These are phyloP conservation scores for Cadophora sp. DNA, from an alignment of 2,329 filamentous ascomycete genomes.

Conservation along the genomic window DNA sequence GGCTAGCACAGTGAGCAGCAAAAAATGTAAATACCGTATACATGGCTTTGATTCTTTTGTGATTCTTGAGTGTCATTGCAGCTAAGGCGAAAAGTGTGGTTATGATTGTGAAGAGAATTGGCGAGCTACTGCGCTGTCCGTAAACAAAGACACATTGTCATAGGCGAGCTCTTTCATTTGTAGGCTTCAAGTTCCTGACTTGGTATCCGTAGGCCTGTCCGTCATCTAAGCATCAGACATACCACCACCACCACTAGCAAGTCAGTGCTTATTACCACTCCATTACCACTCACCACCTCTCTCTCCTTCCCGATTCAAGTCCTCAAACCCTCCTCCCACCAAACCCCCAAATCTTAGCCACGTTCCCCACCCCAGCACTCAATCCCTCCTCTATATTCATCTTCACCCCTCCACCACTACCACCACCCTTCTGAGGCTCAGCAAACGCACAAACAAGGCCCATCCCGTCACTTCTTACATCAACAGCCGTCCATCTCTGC, in stretches of 20 bases:
- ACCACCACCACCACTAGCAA: no score
- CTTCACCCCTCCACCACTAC: slow-evolving; percentile 8
- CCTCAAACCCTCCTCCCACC: slow-evolving; percentile 43
- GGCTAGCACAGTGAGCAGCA: not conserved
- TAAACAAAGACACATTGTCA: no score
- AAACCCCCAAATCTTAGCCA: slow-evolving; percentile 42
- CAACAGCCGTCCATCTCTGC: slow-evolving; percentile 60
- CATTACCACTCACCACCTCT: not conserved
- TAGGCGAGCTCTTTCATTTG: no score
- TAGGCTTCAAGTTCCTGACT: no score
- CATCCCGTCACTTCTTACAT: slow-evolving; percentile 45
- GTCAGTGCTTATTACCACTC: not conserved
- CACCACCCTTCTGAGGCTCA: no score
- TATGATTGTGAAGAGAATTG: no score
- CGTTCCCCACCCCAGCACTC: slow-evolving; percentile 27
- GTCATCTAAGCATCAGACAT: no score
- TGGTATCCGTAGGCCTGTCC: no score
- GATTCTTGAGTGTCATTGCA: not conserved
- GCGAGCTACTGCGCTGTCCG: no score
- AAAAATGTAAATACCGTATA: not conserved
- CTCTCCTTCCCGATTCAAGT: not conserved
- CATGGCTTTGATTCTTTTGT: not conserved
- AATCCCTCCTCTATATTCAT: slow-evolving; percentile 12
- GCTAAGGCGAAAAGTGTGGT: no score
- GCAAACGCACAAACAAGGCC: slow-evolving; percentile 51